Evolutionary conservation across 78 protist genomes (phyloP), one percentile per base, ranked within the genome.

Genomic region (Thecamonas trahens): DNA sequence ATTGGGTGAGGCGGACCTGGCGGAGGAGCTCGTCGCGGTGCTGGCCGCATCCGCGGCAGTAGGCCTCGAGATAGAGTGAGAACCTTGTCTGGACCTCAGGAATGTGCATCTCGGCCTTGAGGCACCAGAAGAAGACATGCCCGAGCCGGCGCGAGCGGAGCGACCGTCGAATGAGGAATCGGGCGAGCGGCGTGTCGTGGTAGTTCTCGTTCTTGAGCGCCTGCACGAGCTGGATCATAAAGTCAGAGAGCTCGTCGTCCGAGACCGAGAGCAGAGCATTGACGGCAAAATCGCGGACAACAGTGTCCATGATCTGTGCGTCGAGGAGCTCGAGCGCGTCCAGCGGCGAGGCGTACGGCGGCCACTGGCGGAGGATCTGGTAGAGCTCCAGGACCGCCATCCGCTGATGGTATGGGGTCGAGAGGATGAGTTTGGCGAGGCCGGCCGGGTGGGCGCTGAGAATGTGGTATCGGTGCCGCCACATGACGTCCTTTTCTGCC

Each of bases 81-180:
- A 44, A 65, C n/a, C 52, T 9, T 1, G 15, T 3, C 52, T 2
- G 11, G 52, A 45, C 15, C 20, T 45, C 52, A 1, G 52, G 52
- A 13, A 15, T 28, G 60, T 82, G 77, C 68, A 85, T 37, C 24
- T 88, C 94, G 26, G 94, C 65, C 40, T 76, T 76, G 68, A 90
- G 57, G 42, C 22, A 40, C 95, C 94, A 87, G 61, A 90, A 87
- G 28, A 91, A 24, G 54, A 61, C 80, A 22, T 86, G 92, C 2
- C 81, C 45, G 18, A 37, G 9, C 18, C 44, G 57, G 6, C 82
- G 67, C 49, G 1, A 34, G 17, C 7, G 2, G 26, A 87, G 73
- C 4, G 88, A 77, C 1, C 94, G 83, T 8, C 39, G 8, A 24
- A 91, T 74, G 47, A 91, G 72, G 44, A 83, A 73, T 5, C 83